phyloP scores from a whole-genome alignment of 129 eudicot genomes.

The Flaveria sonorensis region DNA sequence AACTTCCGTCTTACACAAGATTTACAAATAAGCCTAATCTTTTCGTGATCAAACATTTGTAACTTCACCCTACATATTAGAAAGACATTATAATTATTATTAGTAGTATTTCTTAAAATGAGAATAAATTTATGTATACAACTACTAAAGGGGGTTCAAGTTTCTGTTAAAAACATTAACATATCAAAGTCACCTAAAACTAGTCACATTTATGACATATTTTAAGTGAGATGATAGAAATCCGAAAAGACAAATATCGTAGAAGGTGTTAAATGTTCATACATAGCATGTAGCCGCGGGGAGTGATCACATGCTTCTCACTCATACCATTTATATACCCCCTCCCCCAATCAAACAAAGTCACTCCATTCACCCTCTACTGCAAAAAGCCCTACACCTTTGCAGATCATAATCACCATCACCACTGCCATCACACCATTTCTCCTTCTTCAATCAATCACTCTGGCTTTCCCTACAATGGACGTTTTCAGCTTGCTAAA shows the following conservation, averaged over 20 bases:
- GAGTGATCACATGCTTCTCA: conserved; percentile 32
- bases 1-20: no score
- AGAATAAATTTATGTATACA: no score
- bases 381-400: conserved; percentile 15
- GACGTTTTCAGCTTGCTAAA: conserved; percentile 60
- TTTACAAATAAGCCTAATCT: no score
- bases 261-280: conserved; percentile 35
- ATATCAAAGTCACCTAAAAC: not conserved
- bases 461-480: conserved; percentile 55
- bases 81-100: no score
- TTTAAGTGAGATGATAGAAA: conserved; percentile 11
- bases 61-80: no score
- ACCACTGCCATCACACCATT: not conserved
- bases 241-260: conserved; percentile 11
- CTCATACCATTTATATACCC: conserved; percentile 29
- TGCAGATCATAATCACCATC: not conserved
- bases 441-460: conserved; percentile 9
- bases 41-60: no score
- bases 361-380: conserved; percentile 4
- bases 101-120: no score
- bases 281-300: conserved; percentile 41
- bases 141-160: no score
- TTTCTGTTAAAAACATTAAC: no score
- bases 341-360: conserved; percentile 20
- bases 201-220: not conserved